Conservation (phyloP, 2,329 filamentous ascomycete species). For the Botrytis galanthina region DNA sequence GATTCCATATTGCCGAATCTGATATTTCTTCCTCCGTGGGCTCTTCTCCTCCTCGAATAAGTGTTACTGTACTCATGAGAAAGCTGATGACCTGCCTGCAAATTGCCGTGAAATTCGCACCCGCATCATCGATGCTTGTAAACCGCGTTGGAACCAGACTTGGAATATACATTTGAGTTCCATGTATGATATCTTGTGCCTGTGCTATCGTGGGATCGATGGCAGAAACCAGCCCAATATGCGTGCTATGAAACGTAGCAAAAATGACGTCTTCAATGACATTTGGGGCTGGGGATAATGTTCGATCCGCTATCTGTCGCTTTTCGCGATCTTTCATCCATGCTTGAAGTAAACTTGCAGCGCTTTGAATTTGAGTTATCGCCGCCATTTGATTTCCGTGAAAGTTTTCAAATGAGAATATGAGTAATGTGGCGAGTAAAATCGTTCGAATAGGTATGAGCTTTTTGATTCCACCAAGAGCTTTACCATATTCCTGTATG, state of each 20-base stretch:
- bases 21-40: neutral
- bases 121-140: neutral
- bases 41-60: neutral
- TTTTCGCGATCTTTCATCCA: conserved; percentile 16
- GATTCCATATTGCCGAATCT: conserved; percentile 11
- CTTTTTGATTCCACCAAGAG: conserved; percentile 7
- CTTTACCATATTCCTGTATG: conserved; percentile 14
- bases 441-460: conserved; percentile 7
- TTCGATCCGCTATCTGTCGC: conserved; percentile 5
- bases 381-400: conserved; percentile 11
- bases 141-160: neutral
- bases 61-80: neutral
- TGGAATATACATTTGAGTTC: conserved; percentile 16
- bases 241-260: conserved; percentile 16
- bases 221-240: conserved; percentile 5
- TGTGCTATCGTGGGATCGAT: conserved; percentile 8
- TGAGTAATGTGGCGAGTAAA: conserved; percentile 10
- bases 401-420: conserved; percentile 17
- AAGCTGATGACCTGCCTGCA: neutral
- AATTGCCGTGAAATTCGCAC: neutral
- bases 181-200: conserved; percentile 2
- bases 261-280: conserved; percentile 15
- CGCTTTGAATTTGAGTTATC: conserved; percentile 11
- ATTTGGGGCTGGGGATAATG: conserved; percentile 14
- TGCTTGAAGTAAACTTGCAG: conserved; percentile 10